Base-by-base conservation (phyloP, 2,329 filamentous ascomycete species). In the Periconia sp. region DNA sequence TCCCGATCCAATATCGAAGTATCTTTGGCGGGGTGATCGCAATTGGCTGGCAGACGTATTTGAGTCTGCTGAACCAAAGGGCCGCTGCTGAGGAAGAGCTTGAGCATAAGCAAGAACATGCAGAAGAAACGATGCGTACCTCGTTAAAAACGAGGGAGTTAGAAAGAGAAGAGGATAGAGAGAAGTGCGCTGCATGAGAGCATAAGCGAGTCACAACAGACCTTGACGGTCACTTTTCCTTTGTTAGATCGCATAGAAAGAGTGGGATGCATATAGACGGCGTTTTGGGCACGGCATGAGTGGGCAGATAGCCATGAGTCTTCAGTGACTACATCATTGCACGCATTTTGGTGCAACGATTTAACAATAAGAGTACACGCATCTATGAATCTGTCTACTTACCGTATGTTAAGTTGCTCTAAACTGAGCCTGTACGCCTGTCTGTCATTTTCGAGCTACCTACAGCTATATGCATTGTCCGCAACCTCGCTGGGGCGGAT, bases 41-140 rank as follows among this genome's bases (percentile, higher is more conserved):
- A 1, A 86, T 96, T 37, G 88, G 88, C 0, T 96, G 92, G 92
- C 92, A 96, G 79, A 91, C 89, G 1, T 96, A 96, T 76, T 64
- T 96, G 57, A 89, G 85, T 56, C 88, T 84, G 69, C 70, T 95
- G 61, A 95, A 95, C 60, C 80, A 86, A 59, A 75, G 76, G 49
- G 89, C 88, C 2, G 89, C 90, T 66, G 74, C 75, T 35, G 74
- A 78, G 55, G 79, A 82, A 39, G 54, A 57, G 31, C 40, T 41
- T 5, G 59, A 63, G 28, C 58, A 59, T 22, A 33, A 10, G 3
- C 38, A 38, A 2, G 32, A 46, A 2, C 23, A 18, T 12, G 19
- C 29, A n/a, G 2, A 24, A 23, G 36, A 44, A 24, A 32, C 26
- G 23, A 37, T 21, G 36, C 46, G 45, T 10, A 26, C 15, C 4